phyloP scores from a whole-genome alignment of 345 rosid species.

The Alliaria petiolata region DNA sequence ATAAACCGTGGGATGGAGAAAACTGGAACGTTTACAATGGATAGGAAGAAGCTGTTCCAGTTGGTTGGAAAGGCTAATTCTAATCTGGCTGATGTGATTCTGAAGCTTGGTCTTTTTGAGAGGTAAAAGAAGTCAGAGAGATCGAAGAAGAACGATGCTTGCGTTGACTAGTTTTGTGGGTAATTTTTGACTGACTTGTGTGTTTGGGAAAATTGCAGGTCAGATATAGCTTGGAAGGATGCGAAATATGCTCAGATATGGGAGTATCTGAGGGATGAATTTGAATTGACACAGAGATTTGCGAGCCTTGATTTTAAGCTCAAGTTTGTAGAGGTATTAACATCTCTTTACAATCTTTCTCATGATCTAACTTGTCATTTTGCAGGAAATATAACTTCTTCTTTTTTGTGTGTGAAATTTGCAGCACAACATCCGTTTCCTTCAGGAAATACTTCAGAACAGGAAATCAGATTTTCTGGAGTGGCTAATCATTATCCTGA shows the following conservation, averaged over 20 bases:
- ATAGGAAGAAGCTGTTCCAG: slow-evolving; percentile 91
- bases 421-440: slow-evolving; percentile 95
- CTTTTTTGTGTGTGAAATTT: not conserved
- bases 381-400: not conserved
- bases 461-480: slow-evolving; percentile 93
- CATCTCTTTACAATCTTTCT: not conserved
- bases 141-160: not conserved
- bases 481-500: slow-evolving; percentile 88
- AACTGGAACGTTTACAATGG: slow-evolving; percentile 94
- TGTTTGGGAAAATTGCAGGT: slow-evolving; percentile 46
- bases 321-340: slow-evolving; percentile 85
- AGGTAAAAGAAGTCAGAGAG: slow-evolving; percentile 47
- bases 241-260: slow-evolving; percentile 90
- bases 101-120: slow-evolving; percentile 96
- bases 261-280: slow-evolving; percentile 94
- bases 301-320: slow-evolving; percentile 89
- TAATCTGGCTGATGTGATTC: slow-evolving; percentile 91
- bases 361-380: not conserved
- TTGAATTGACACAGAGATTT: slow-evolving; percentile 85
- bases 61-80: slow-evolving; percentile 95
- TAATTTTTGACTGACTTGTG: not conserved
- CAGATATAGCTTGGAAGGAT: slow-evolving; percentile 98
- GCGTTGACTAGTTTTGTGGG: not conserved
- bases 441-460: slow-evolving; percentile 93
- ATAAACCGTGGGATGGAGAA: slow-evolving; percentile 94